Base-by-base conservation (phyloP, 352 stramenopile genomes). In the Lagenidium sp. region DNA sequence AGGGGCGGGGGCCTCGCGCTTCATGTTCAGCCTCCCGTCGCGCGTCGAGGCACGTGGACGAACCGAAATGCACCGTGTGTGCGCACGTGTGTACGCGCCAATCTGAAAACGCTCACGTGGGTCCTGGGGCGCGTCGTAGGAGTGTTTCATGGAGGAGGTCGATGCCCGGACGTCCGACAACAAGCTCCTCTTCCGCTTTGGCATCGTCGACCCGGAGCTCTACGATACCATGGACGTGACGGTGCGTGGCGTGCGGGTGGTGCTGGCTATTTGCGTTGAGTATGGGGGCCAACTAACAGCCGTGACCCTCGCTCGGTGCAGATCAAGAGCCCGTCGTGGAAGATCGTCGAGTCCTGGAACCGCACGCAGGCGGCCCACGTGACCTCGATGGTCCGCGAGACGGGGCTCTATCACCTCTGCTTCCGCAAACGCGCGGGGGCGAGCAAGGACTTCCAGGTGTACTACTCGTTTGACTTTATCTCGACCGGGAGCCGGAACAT, bases 391-490 rank as follows among this genome's bases (percentile, higher is more conserved):
- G 72, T 85, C 38, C 79, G 77, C 15, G 79, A 92, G 51, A 85
- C 68, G 21, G 79, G 79, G 6, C 57, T 92, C 22, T 92, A 89
- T 52, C 57, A 82, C 35, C 39, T 92, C 53, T 92, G 79, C 60
- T 89, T 89, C 51, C 55, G 44, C 19, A 86, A 85, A 47, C 63
- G 69, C 25, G 63, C 62, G 22, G 73, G 74, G 41, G 57, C 72
- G 35, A 87, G 69, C 25, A 59, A 57, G 34, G 66, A 57, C 4
- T 48, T 87, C 40, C 65, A 50, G 13, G 68, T 88, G 38, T 86
- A 83, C 52, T 86, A 91, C 57, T 79, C 73, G 24, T 89, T 89
- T 41, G 77, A 89, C 57, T 83, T 89, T 34, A 80, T 89, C 58
- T 82, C 68, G 15, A 81, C 68, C 4, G 76, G 50, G 18, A 75